These are phyloP conservation scores for Begonia loranthoides DNA, from an alignment of 306 rosid genomes.

Conservation along the genomic window DNA sequence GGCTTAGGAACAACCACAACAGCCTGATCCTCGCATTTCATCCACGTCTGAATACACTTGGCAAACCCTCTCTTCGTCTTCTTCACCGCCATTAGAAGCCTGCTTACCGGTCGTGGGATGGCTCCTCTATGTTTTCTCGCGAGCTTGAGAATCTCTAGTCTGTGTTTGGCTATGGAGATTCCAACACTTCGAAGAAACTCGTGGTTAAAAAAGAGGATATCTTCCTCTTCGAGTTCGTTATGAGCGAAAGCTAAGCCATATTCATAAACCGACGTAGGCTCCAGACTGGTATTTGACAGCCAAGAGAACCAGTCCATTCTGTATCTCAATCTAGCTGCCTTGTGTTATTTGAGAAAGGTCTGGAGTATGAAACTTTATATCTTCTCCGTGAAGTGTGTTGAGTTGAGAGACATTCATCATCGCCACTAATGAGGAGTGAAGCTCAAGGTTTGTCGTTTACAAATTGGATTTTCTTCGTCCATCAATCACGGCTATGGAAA, in stretches of 20 bases:
- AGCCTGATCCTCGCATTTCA: slow-evolving; percentile 29
- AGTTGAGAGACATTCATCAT: no score
- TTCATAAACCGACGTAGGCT: slow-evolving; percentile 64
- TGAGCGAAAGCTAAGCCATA: slow-evolving; percentile 70
- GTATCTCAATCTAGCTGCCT: not conserved
- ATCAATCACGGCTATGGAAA: no score
- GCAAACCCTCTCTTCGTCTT: slow-evolving; percentile 46
- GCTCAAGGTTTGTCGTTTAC: no score
- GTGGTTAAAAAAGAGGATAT: slow-evolving; percentile 63
- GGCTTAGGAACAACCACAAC: slow-evolving; percentile 56
- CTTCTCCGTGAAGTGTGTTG: no score
- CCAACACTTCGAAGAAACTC: slow-evolving; percentile 94
- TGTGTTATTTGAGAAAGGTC: not conserved
- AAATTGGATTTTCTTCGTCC: no score
- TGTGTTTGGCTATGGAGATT: slow-evolving; percentile 80
- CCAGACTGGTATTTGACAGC: slow-evolving; percentile 67
- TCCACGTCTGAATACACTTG: slow-evolving; percentile 27
- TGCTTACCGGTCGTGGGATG: slow-evolving; percentile 24
- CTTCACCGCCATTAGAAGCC: slow-evolving; percentile 57
- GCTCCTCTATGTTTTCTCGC: slow-evolving; percentile 39
- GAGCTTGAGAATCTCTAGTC: slow-evolving; percentile 76
- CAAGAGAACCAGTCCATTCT: slow-evolving; percentile 88
- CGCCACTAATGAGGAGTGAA: no score
- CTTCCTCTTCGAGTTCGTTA: slow-evolving; percentile 87
- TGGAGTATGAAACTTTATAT: no score